A percentile compares a stretch with the other conserved stretches of the same genome.
Conservation (phyloP, 441 rosid species). For the Syzygium malaccense region DNA sequence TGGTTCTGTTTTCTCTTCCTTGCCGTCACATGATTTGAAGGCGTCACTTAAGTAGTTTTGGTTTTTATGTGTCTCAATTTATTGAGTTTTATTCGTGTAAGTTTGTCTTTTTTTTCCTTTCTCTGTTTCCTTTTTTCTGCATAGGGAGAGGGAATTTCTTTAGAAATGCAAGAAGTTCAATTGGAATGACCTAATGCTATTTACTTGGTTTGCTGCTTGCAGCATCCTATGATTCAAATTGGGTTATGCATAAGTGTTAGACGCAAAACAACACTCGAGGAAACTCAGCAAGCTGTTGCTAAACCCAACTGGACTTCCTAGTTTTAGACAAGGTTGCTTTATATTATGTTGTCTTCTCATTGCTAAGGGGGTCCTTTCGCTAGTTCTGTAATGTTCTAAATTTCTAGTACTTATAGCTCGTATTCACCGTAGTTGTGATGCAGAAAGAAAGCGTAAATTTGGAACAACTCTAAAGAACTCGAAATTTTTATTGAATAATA, state of each 20-base stretch:
- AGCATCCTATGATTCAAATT: too few relatives aligned
- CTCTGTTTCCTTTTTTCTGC: not conserved
- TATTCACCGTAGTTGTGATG: not conserved
- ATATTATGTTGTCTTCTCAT: not conserved
- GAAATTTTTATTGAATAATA: too few relatives aligned
- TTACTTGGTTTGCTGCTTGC: not conserved
- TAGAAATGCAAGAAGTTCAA: not conserved
- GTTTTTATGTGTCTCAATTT: not conserved
- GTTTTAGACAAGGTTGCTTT: not conserved
- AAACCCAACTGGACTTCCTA: fast-evolving
- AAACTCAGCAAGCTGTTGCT: not conserved
- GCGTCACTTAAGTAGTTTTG: not conserved
- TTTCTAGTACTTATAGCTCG: not conserved
- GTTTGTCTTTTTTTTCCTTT: not conserved
- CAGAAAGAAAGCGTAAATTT: too few relatives aligned
- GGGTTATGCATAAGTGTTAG: not conserved
- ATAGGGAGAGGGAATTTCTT: not conserved
- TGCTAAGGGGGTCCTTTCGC: fast-evolving
- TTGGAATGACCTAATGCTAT: not conserved
- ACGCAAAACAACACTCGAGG: not conserved
- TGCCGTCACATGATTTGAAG: too few relatives aligned
- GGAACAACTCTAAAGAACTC: too few relatives aligned
- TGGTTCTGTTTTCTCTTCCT: not conserved
- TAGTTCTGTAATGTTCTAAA: not conserved
- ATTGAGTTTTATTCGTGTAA: too few relatives aligned